Evolutionary conservation across 202 grass and related monocot species (phyloP).

Genomic region (Carex arenaria): DNA sequence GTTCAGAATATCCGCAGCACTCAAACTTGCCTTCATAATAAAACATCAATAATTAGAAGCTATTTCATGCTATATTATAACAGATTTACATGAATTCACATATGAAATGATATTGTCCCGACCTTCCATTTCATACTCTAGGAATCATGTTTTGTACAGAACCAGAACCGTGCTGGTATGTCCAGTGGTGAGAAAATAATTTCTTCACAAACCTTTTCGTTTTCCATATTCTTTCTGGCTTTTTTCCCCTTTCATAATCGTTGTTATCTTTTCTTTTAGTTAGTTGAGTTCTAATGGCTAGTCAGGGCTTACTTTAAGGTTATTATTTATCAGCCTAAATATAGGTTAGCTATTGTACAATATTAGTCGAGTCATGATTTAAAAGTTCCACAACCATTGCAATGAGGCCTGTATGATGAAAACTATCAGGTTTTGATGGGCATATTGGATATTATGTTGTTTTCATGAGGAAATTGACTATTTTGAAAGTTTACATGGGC

Average conservation of each 20-base stretch:
- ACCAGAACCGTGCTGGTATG: not conserved
- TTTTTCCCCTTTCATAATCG: not conserved
- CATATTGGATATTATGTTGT: too few relatives aligned
- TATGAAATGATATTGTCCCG: not conserved
- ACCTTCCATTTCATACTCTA: not conserved
- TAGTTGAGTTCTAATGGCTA: not conserved
- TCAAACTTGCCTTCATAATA: conserved; percentile 67
- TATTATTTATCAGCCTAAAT: not conserved
- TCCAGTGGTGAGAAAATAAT: not conserved
- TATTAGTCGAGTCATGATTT: too few relatives aligned
- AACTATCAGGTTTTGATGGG: too few relatives aligned
- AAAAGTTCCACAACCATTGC: too few relatives aligned
- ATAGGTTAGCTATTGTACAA: too few relatives aligned
- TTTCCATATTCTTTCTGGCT: not conserved
- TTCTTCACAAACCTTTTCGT: not conserved
- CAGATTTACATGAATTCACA: not conserved
- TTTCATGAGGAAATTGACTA: too few relatives aligned
- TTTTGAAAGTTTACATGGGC: too few relatives aligned
- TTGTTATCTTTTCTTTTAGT: not conserved
- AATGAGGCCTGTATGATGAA: too few relatives aligned
- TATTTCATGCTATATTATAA: not conserved
- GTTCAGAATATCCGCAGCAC: conserved; percentile 87
- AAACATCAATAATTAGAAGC: conserved; percentile 22
- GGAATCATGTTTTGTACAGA: not conserved
- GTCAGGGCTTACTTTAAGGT: not conserved